Conservation (phyloP, 805 yeast genomes). For the Nakazawaea siamensis region DNA sequence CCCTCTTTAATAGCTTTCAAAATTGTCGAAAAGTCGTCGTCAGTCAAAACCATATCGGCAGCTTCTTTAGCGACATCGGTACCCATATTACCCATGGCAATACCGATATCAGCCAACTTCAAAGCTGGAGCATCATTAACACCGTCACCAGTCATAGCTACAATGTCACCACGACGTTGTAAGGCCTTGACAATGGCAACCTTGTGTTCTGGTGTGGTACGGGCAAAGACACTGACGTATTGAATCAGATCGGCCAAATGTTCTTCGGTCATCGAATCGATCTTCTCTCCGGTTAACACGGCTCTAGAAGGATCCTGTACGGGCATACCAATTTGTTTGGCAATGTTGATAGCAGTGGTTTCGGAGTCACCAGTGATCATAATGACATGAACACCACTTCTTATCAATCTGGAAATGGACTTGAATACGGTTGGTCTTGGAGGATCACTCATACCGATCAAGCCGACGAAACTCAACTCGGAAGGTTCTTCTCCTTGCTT, state of each 20-base stretch:
- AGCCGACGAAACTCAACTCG: constrained; percentile 71
- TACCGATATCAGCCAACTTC: constrained; percentile 92
- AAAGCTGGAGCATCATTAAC: constrained; percentile 98
- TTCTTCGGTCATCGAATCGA: constrained; percentile 67
- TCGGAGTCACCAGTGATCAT: constrained; percentile 97
- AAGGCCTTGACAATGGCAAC: constrained; percentile 83
- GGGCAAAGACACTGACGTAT: constrained; percentile 82
- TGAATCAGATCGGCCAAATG: constrained; percentile 69
- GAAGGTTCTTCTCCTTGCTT: constrained; percentile 35
- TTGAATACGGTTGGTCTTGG: constrained; percentile 82
- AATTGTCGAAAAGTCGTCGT: constrained; percentile 94
- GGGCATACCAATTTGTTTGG: constrained; percentile 86
- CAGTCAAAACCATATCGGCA: constrained; percentile 94
- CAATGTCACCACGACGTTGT: constrained; percentile 87
- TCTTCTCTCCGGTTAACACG: constrained; percentile 77
- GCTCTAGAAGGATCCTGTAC: constrained; percentile 52
- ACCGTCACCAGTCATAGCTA: constrained; percentile 99
- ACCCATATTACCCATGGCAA: constrained; percentile 89
- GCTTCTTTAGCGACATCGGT: constrained; percentile 99
- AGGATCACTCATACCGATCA: constrained; percentile 96
- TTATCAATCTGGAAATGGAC: constrained; percentile 67
- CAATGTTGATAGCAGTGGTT: constrained; percentile 78
- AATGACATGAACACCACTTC: constrained; percentile 94
- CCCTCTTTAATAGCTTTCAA: constrained; percentile 94
- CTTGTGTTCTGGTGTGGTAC: constrained; percentile 94